phyloP scores from a whole-genome alignment of 768 basidiomycete species.

The Boletales sp. region DNA sequence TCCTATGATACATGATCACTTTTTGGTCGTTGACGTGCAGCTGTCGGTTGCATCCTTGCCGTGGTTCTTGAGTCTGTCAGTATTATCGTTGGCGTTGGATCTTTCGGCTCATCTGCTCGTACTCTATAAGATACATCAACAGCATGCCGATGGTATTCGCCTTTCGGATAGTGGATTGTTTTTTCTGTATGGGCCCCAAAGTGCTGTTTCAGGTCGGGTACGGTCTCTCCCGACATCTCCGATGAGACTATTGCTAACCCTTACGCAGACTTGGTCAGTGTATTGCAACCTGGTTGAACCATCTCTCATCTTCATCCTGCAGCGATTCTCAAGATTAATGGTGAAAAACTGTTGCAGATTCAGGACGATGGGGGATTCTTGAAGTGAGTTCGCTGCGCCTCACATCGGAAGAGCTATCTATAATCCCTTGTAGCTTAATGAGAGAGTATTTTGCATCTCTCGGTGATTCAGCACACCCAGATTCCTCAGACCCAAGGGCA shows the following conservation, averaged over 20 bases:
- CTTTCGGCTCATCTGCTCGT: background rate
- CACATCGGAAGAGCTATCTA: background rate
- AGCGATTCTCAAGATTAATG: constrained; percentile 98
- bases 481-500: constrained; percentile 80
- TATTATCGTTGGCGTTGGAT: constrained; percentile 24
- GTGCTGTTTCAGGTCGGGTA: constrained; percentile 98
- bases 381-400: constrained; percentile 51
- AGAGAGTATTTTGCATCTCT: constrained; percentile 91
- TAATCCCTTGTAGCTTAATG: constrained; percentile 63
- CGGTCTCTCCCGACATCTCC: constrained; percentile 7
- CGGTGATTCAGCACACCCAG: constrained; percentile 90
- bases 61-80: constrained; percentile 96
- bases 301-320: constrained; percentile 10
- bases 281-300: background rate
- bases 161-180: constrained; percentile 95
- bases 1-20: constrained; percentile 93
- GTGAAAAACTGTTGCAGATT: constrained; percentile 84
- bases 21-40: constrained; percentile 87
- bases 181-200: constrained; percentile 98
- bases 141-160: constrained; percentile 98
- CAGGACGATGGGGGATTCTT: constrained; percentile 98
- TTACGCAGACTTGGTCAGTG: constrained; percentile 52
- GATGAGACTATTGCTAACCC: constrained; percentile 7
- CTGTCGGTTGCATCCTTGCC: constrained; percentile 95
- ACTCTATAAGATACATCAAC: constrained; percentile 66